phyloP scores from a whole-genome alignment of 1,284 basidiomycete species.

The Wallemia mellicola region DNA sequence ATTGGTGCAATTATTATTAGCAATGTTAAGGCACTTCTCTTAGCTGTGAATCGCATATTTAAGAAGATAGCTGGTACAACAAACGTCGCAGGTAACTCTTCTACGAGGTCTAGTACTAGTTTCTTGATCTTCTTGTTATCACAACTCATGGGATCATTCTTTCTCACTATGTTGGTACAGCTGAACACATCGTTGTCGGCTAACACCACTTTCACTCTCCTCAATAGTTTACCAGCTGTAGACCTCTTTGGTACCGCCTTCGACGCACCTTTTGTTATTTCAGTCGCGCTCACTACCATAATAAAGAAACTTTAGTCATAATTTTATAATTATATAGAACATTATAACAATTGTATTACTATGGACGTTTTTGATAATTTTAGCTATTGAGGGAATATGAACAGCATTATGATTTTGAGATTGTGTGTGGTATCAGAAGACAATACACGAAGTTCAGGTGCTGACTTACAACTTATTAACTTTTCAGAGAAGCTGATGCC shows the following conservation, averaged over 20 bases:
- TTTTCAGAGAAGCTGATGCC: too few species aligned
- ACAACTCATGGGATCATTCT: neutral
- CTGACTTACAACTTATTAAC: too few species aligned
- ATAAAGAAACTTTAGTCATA: neutral
- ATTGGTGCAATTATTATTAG: neutral
- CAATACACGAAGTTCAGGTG: too few species aligned
- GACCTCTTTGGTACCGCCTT: neutral
- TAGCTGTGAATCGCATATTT: neutral
- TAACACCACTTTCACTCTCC: neutral
- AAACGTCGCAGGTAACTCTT: neutral
- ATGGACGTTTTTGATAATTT: neutral
- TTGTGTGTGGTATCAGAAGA: too few species aligned
- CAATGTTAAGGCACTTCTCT: neutral
- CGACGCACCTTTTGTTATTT: neutral
- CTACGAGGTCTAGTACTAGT: neutral
- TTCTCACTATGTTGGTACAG: neutral
- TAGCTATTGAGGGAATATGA: too few species aligned
- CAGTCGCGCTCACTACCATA: neutral
- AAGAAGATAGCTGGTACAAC: neutral
- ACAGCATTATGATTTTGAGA: too few species aligned
- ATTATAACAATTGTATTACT: neutral
- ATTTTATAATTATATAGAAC: neutral
- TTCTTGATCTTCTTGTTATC: neutral
- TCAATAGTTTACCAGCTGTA: neutral
- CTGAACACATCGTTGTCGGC: neutral